These are phyloP conservation scores for Clarkia xantiana DNA, from an alignment of 345 rosid species.

Conservation along the genomic window DNA sequence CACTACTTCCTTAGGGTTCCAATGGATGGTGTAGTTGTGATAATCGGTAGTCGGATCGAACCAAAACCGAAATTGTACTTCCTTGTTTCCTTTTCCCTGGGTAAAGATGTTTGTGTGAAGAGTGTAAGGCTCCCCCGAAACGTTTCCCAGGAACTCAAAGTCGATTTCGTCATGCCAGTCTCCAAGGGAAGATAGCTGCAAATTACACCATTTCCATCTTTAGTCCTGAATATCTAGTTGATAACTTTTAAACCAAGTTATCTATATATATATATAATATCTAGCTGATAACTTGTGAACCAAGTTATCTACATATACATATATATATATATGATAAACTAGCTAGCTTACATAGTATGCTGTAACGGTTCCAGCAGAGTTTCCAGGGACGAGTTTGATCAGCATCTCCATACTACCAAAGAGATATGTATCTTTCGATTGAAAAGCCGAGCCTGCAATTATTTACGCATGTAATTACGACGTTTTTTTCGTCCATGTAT, in stretches of 20 bases:
- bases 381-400: slow-evolving; percentile 10
- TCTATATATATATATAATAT: no score
- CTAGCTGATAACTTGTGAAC: no score
- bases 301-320: no score
- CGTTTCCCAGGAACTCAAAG: slow-evolving; percentile 59
- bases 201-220: background rate
- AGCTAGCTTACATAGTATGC: slow-evolving; percentile 15
- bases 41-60: slow-evolving; percentile 36
- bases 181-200: slow-evolving; percentile 50
- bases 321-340: background rate
- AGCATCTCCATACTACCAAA: slow-evolving; percentile 11
- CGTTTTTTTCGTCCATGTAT: no score
- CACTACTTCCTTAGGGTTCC: slow-evolving; percentile 18
- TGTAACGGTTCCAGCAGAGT: slow-evolving; percentile 12
- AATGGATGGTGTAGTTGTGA: slow-evolving; percentile 61
- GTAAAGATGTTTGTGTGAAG: slow-evolving; percentile 70
- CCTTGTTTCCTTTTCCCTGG: no score
- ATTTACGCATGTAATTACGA: background rate
- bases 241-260: no score
- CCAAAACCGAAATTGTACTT: no score
- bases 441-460: slow-evolving; percentile 12
- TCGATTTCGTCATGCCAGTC: slow-evolving; percentile 57
- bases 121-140: slow-evolving; percentile 52
- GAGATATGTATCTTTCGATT: slow-evolving; percentile 3
- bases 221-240: background rate